Conservation (phyloP, 164 flowering plant genomes). For the Stephania yunnanensis region DNA sequence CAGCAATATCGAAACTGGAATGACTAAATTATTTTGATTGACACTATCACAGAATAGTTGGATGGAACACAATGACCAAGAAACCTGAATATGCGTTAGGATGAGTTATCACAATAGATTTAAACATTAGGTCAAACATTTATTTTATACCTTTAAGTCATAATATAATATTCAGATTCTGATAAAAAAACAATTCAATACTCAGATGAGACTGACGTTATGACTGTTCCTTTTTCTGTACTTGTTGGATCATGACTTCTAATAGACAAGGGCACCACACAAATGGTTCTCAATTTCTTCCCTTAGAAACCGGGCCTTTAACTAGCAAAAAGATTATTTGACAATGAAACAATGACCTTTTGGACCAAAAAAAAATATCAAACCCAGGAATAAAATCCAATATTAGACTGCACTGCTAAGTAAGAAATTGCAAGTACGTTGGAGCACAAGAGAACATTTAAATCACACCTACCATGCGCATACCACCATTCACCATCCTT, state of each 20-base stretch:
- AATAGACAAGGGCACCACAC: neutral
- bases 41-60: neutral
- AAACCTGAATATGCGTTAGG: neutral
- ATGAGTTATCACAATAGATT: neutral
- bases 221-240: neutral
- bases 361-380: neutral
- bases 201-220: neutral
- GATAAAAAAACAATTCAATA: neutral
- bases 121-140: neutral
- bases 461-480: conserved; percentile 58
- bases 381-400: neutral
- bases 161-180: neutral
- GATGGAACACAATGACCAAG: neutral
- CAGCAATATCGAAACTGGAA: neutral
- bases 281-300: neutral
- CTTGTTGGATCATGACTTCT: neutral
- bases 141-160: neutral
- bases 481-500: conserved; percentile 87
- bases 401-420: neutral
- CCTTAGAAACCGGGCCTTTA: neutral
- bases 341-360: neutral
- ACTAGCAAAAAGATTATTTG: neutral
- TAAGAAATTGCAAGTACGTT: neutral
- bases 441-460: neutral
- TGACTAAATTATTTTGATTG: neutral